phyloP scores from a whole-genome alignment of 1,284 basidiomycete species.

The Microbotryomycetes sp. region DNA sequence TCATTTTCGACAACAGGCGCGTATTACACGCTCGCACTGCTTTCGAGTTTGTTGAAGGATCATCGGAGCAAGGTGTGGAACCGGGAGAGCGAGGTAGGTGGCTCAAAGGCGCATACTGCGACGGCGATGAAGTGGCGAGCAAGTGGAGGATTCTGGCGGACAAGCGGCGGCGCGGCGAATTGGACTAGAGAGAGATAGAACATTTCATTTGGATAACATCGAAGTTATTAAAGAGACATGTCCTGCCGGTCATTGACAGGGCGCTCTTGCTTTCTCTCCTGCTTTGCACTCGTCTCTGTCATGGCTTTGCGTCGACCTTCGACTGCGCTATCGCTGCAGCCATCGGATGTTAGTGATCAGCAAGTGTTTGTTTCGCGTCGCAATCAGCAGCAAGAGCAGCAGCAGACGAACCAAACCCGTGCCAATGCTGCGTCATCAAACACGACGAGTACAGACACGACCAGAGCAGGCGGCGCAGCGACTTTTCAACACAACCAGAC shows the following conservation, averaged over 20 bases:
- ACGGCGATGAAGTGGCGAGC: slow-evolving; percentile 34
- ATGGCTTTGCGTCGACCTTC: neutral
- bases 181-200: slow-evolving; percentile 4
- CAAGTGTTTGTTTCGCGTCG: neutral
- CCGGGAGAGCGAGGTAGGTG: slow-evolving; percentile 32
- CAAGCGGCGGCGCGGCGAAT: neutral
- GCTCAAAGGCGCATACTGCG: slow-evolving; percentile 33
- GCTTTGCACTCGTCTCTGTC: neutral
- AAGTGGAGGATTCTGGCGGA: slow-evolving; percentile 20
- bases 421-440: neutral
- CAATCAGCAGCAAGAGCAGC: neutral
- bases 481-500: too few species aligned
- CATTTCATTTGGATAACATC: too few species aligned
- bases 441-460: too few species aligned
- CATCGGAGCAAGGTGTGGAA: slow-evolving; percentile 27
- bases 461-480: too few species aligned
- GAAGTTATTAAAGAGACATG: too few species aligned
- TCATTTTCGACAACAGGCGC: slow-evolving; percentile 88
- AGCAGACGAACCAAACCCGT: too few species aligned
- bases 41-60: slow-evolving; percentile 50
- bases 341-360: neutral
- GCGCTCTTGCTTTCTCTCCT: neutral
- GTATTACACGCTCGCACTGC: slow-evolving; percentile 80
- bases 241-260: neutral
- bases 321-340: neutral